Evolutionary conservation across 306 rosid species (phyloP).

Genomic region (Astragalus membranaceus): DNA sequence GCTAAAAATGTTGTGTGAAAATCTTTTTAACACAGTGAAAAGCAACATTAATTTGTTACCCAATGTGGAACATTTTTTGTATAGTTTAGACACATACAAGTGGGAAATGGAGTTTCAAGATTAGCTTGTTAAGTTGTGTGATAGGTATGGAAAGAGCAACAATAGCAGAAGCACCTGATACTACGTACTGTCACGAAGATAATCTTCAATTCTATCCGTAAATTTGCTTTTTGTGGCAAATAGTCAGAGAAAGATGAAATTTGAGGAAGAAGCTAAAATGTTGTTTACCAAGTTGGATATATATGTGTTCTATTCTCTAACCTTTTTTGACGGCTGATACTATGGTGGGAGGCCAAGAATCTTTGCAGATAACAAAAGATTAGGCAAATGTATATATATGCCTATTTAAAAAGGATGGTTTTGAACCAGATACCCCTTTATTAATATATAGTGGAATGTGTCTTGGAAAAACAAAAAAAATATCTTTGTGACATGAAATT

Average conservation of each 20-base stretch:
- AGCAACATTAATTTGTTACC: conserved; percentile 20
- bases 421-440: conserved; percentile 45
- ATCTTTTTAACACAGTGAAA: conserved; percentile 10
- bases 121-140: conserved; percentile 33
- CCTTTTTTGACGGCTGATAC: conserved; percentile 25
- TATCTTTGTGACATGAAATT: conserved; percentile 9
- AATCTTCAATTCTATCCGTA: conserved; percentile 34
- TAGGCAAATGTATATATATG: conserved; percentile 29
- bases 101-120: conserved; percentile 25
- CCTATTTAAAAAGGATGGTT: neutral
- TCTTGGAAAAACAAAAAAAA: neutral
- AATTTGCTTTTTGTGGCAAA: conserved; percentile 47
- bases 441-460: conserved; percentile 29
- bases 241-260: conserved; percentile 37
- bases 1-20: neutral
- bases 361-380: conserved; percentile 52
- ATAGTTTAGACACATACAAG: conserved; percentile 25
- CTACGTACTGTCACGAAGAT: conserved; percentile 47
- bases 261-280: conserved; percentile 39
- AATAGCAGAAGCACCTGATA: conserved; percentile 70
- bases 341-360: conserved; percentile 49
- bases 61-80: conserved; percentile 21
- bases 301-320: neutral
- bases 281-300: neutral
- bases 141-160: conserved; percentile 49